Percentiles rank a stretch among this genome's conserved stretches.
phyloP scores from a whole-genome alignment of 208 protist genomes.

The Leishmania braziliensis region DNA sequence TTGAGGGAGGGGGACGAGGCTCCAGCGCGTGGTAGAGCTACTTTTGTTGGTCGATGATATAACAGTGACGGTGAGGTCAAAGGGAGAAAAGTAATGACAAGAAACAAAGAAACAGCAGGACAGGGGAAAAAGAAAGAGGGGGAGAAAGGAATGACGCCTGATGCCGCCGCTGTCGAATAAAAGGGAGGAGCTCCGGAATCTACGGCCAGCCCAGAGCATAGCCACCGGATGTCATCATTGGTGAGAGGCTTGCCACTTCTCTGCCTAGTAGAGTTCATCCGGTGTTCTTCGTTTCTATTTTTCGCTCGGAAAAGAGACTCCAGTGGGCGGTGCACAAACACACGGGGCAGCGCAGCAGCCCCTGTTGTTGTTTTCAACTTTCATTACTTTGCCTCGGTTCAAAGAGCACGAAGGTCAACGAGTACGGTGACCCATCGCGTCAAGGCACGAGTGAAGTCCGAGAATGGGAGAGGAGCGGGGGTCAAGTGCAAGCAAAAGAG shows the following conservation, averaged over 20 bases:
- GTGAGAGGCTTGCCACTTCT: background rate
- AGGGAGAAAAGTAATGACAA: slow-evolving; percentile 3
- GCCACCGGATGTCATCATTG: background rate
- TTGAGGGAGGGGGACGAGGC: background rate
- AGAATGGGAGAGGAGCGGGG: background rate
- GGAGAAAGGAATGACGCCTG: background rate
- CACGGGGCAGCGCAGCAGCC: background rate
- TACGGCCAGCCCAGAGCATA: background rate
- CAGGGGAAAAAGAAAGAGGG: background rate
- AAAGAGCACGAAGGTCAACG: background rate
- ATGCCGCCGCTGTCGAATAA: background rate
- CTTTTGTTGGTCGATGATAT: background rate
- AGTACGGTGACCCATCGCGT: background rate
- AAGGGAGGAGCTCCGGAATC: background rate
- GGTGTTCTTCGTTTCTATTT: background rate
- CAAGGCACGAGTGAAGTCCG: background rate
- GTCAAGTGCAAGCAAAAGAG: background rate
- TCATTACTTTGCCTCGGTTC: too few relatives aligned
- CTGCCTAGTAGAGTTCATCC: background rate
- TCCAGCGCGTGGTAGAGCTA: background rate
- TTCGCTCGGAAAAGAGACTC: background rate
- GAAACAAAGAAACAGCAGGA: slow-evolving; percentile 2
- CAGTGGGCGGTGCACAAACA: background rate
- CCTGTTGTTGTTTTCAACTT: background rate
- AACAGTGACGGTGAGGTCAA: background rate